Evolutionary conservation across 805 yeast species (phyloP).

Genomic region (Saccharomycopsis vini): DNA sequence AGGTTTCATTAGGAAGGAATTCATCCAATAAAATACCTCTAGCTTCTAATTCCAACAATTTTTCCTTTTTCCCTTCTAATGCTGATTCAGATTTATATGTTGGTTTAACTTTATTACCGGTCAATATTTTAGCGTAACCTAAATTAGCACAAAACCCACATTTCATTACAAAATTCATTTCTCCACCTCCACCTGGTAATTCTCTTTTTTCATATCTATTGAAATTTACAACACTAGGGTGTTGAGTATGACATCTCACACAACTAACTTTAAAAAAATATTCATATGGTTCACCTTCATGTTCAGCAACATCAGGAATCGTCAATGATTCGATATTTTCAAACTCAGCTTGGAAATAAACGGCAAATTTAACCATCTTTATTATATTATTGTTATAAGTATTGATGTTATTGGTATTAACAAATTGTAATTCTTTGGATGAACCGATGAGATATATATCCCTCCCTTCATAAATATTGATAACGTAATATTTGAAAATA

Average conservation of each 20-base stretch:
- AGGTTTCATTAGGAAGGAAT: conserved; percentile 60
- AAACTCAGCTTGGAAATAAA: conserved; percentile 22
- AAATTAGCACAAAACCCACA: conserved; percentile 53
- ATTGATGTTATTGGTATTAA: no score
- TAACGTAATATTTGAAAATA: no score
- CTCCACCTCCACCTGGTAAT: conserved; percentile 65
- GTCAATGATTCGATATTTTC: conserved; percentile 49
- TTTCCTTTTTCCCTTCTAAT: conserved; percentile 34
- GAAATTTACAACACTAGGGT: conserved; percentile 61
- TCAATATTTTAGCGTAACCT: conserved; percentile 22
- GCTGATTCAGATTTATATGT: conserved; percentile 29
- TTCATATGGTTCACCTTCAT: conserved; percentile 53
- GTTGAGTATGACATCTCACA: conserved; percentile 68
- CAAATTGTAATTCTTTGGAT: no score
- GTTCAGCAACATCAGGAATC: conserved; percentile 54
- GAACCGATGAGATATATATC: no score
- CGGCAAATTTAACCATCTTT: not conserved
- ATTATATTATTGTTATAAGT: no score
- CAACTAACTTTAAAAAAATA: conserved; percentile 71
- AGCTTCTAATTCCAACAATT: conserved; percentile 64
- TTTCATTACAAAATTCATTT: conserved; percentile 71
- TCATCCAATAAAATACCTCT: conserved; percentile 73
- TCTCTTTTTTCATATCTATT: conserved; percentile 46
- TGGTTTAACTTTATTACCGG: no score
- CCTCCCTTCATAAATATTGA: no score